Conservation (phyloP, 129 eudicot species). For the Deinandra increscens region DNA sequence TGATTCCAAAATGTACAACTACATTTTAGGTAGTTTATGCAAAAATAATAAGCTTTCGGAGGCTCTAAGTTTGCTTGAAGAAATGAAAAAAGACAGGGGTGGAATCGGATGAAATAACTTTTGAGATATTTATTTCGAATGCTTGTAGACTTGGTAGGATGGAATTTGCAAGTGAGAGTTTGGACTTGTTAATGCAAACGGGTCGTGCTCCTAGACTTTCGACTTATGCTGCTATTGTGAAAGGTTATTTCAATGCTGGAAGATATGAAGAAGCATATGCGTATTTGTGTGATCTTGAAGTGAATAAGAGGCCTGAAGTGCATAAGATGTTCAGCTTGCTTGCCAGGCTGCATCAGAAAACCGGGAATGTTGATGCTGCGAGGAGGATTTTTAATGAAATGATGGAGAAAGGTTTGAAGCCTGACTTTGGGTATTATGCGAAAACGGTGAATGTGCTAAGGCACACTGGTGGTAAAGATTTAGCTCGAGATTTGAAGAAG, state of each 20-base stretch:
- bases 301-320: constrained; percentile 26
- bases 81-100: constrained; percentile 45
- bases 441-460: constrained; percentile 41
- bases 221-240: constrained; percentile 56
- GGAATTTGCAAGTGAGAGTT: constrained; percentile 41
- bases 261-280: constrained; percentile 51
- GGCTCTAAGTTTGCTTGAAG: constrained; percentile 38
- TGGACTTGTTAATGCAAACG: constrained; percentile 35
- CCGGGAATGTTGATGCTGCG: constrained; percentile 54
- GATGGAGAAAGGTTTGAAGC: constrained; percentile 73
- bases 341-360: constrained; percentile 47
- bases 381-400: constrained; percentile 51
- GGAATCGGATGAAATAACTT: constrained; percentile 52
- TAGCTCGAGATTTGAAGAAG: constrained; percentile 49
- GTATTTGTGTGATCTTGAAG: constrained; percentile 40
- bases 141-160: constrained; percentile 47
- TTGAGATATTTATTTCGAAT: constrained; percentile 46
- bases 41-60: constrained; percentile 43
- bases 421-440: constrained; percentile 38
- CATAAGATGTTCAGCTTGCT: constrained; percentile 56
- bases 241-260: constrained; percentile 46
- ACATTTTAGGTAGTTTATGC: constrained; percentile 56
- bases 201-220: constrained; percentile 47
- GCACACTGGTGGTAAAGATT: constrained; percentile 32
- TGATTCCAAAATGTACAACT: constrained; percentile 54